Conservation (phyloP, 1,284 basidiomycete genomes). For the Pseudozyma sp. region DNA sequence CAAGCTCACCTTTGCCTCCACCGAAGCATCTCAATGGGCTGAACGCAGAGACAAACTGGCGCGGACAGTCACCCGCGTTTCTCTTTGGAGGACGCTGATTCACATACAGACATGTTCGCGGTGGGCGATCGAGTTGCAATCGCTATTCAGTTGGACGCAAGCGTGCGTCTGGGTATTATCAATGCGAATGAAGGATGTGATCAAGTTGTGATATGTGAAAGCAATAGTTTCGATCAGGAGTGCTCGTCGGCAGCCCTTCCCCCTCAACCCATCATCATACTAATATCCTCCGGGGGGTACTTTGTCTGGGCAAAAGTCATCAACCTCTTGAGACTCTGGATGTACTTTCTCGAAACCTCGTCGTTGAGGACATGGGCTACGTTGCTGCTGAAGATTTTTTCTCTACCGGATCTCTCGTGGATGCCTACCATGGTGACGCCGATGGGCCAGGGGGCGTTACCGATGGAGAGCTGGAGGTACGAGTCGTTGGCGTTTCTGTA, state of each 20-base stretch:
- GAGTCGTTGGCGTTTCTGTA: constrained; percentile 96
- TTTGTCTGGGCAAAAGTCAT: constrained; percentile 65
- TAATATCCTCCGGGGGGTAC: constrained; percentile 54
- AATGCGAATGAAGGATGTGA: too few species aligned
- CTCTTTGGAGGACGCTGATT: constrained; percentile 39
- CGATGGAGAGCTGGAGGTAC: constrained; percentile 94
- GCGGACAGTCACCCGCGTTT: constrained; percentile 46
- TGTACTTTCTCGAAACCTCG: constrained; percentile 98
- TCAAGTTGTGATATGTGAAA: too few species aligned
- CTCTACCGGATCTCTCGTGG: constrained; percentile 94
- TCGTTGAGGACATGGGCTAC: constrained; percentile 98
- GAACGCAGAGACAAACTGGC: constrained; percentile 31
- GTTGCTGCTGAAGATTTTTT: constrained; percentile 95
- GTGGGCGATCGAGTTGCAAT: too few species aligned
- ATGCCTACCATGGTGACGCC: constrained; percentile 99
- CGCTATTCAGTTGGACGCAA: too few species aligned
- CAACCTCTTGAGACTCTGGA: constrained; percentile 92
- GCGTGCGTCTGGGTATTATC: too few species aligned
- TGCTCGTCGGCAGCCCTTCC: neutral
- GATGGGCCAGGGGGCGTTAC: constrained; percentile 99
- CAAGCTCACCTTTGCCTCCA: constrained; percentile 38
- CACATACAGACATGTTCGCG: too few species aligned
- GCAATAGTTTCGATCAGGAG: too few species aligned
- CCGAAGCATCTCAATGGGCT: constrained; percentile 45
- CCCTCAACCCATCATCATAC: constrained; percentile 58